Percentiles rank a stretch among this genome's conserved stretches.
Conservation (phyloP, 805 yeast genomes). For the Allodekkera sacchari region DNA sequence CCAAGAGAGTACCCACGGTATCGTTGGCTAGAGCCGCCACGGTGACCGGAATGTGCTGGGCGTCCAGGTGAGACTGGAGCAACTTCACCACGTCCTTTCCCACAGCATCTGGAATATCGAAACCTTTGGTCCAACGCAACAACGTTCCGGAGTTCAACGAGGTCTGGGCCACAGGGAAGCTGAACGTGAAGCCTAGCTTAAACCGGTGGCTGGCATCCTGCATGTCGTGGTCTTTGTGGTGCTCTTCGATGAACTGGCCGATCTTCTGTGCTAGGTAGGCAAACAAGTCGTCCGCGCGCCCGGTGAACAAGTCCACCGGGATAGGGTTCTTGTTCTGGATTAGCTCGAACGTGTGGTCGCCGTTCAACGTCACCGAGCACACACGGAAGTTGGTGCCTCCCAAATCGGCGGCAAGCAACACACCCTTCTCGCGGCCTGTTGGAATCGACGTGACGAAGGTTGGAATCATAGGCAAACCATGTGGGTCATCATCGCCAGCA, state of each 20-base stretch:
- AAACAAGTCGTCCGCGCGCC: slow-evolving; percentile 62
- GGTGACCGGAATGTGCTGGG: slow-evolving; percentile 48
- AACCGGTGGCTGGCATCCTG: slow-evolving; percentile 24
- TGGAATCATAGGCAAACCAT: slow-evolving; percentile 85
- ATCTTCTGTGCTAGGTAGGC: slow-evolving; percentile 68
- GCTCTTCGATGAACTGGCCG: slow-evolving; percentile 51
- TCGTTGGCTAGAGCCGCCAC: slow-evolving; percentile 92
- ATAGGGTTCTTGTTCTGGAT: slow-evolving; percentile 73
- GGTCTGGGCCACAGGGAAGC: slow-evolving; percentile 87
- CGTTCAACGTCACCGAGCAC: slow-evolving; percentile 72
- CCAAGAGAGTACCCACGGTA: slow-evolving; percentile 87
- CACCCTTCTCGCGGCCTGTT: slow-evolving; percentile 75
- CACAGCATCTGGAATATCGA: slow-evolving; percentile 75
- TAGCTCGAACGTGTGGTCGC: slow-evolving; percentile 70
- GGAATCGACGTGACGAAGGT: slow-evolving; percentile 82
- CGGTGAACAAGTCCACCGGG: slow-evolving; percentile 67
- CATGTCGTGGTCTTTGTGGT: slow-evolving; percentile 39
- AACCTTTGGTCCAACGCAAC: slow-evolving; percentile 96
- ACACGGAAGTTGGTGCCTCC: slow-evolving; percentile 97
- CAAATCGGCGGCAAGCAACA: slow-evolving; percentile 81
- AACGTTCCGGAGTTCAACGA: slow-evolving; percentile 72
- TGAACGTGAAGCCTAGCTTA: slow-evolving; percentile 87
- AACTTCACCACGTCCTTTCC: slow-evolving; percentile 73
- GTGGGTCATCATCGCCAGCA: slow-evolving; percentile 28
- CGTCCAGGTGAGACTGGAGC: slow-evolving; percentile 63